A percentile compares a stretch with the other conserved stretches of the same genome.
Conservation (phyloP, 1,139 yeast species). For the Magnusiomyces tetraspermus region DNA sequence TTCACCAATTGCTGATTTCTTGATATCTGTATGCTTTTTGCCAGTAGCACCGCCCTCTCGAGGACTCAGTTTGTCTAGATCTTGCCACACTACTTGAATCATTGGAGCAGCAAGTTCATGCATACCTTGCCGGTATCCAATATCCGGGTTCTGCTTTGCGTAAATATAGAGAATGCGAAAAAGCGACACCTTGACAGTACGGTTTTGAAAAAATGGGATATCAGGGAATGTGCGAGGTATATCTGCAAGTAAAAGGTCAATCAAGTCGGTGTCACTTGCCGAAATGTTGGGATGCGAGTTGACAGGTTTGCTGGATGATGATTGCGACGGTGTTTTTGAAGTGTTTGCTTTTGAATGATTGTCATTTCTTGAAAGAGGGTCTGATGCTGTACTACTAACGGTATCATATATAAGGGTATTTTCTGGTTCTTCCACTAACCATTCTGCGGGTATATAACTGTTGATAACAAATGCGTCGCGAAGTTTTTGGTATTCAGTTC, state of each 20-base stretch:
- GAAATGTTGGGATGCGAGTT: not conserved
- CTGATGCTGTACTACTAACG: not conserved
- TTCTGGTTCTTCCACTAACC: not conserved
- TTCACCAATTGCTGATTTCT: too few relatives aligned
- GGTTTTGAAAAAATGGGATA: constrained; percentile 37
- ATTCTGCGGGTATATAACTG: not conserved
- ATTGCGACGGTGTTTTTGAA: constrained; percentile 4
- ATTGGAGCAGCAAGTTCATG: constrained; percentile 51
- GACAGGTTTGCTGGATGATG: not conserved
- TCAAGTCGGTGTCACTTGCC: constrained; percentile 20
- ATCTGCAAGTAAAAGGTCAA: constrained; percentile 34
- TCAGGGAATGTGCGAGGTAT: constrained; percentile 55
- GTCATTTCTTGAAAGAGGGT: not conserved
- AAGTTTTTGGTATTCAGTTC: constrained; percentile 7
- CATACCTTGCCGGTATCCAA: constrained; percentile 56
- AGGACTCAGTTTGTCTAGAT: not conserved
- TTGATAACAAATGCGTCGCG: not conserved
- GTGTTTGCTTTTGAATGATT: not conserved
- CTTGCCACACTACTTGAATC: constrained; percentile 22
- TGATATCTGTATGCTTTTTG: not conserved
- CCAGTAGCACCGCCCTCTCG: not conserved
- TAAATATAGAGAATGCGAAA: constrained; percentile 44
- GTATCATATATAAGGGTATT: not conserved
- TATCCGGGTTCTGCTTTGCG: constrained; percentile 40
- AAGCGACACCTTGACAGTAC: constrained; percentile 30